Evolutionary conservation across 352 stramenopile genomes (phyloP).

Genomic region (Globisporangium ultimum): DNA sequence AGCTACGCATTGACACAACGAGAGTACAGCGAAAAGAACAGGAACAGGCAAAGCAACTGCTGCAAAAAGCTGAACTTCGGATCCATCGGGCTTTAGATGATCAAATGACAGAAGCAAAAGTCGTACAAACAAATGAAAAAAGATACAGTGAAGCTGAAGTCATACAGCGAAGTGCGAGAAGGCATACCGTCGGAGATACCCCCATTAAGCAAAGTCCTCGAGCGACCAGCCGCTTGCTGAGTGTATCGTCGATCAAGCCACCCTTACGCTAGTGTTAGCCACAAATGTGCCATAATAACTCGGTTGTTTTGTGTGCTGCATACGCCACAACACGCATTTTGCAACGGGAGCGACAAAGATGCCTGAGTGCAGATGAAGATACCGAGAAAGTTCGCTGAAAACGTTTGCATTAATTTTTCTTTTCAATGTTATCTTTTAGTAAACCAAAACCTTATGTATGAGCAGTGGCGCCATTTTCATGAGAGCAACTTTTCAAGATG

Average conservation of each 20-base stretch:
- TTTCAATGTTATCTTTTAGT: no score
- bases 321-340: no score
- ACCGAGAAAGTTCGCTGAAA: no score
- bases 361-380: no score
- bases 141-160: neutral
- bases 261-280: neutral
- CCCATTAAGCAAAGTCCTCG: constrained; percentile 5
- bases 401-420: no score
- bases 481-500: no score
- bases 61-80: constrained; percentile 12
- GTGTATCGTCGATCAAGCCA: constrained; percentile 2
- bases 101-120: neutral
- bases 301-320: no score
- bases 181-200: neutral
- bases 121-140: neutral
- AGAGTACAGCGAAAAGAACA: neutral
- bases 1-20: neutral
- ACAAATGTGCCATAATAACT: neutral
- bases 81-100: neutral
- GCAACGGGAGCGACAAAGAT: no score
- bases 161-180: neutral
- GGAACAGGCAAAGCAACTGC: constrained; percentile 3
- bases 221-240: constrained; percentile 4
- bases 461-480: no score
- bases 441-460: no score